A percentile compares a stretch with the other conserved stretches of the same genome.
These are phyloP conservation scores for Scenedesmus sp. DNA, from an alignment of 163 green algal genomes.

Conservation along the genomic window DNA sequence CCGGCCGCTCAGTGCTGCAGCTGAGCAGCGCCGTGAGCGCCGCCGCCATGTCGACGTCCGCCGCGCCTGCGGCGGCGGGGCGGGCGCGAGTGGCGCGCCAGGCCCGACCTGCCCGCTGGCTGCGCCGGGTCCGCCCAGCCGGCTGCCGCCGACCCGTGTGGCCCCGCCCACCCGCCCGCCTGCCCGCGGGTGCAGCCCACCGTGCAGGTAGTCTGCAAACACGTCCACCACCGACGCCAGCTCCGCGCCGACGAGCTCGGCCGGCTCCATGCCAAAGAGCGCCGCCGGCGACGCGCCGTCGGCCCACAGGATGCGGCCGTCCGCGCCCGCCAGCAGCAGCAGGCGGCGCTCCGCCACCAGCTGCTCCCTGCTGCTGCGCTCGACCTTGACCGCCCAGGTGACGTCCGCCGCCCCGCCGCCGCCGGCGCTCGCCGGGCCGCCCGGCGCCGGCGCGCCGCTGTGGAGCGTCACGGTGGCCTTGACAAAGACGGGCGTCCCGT, in stretches of 20 bases:
- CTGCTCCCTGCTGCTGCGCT: neutral
- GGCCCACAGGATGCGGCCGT: conserved; percentile 44
- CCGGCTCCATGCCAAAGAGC: conserved; percentile 51
- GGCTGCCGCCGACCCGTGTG: no score
- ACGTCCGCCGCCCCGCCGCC: neutral
- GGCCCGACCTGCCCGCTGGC: no score
- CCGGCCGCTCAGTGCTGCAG: conserved; percentile 22
- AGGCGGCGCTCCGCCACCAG: conserved; percentile 53
- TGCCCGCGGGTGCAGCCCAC: neutral
- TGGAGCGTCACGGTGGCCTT: conserved; percentile 32
- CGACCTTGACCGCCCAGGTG: conserved; percentile 22
- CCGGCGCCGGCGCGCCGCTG: no score
- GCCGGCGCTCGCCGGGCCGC: neutral
- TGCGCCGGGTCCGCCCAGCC: neutral
- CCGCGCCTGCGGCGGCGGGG: neutral
- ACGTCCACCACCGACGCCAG: conserved; percentile 54
- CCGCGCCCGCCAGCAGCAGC: conserved; percentile 32
- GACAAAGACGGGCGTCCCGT: conserved; percentile 50
- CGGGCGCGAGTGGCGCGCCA: no score
- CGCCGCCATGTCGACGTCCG: neutral
- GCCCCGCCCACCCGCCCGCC: neutral
- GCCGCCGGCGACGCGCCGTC: neutral
- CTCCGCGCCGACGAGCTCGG: conserved; percentile 34
- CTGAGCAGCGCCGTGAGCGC: conserved; percentile 50
- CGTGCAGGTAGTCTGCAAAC: conserved; percentile 46